Evolutionary conservation across 345 rosid genomes (phyloP).

Genomic region (Salix koriyanagi): DNA sequence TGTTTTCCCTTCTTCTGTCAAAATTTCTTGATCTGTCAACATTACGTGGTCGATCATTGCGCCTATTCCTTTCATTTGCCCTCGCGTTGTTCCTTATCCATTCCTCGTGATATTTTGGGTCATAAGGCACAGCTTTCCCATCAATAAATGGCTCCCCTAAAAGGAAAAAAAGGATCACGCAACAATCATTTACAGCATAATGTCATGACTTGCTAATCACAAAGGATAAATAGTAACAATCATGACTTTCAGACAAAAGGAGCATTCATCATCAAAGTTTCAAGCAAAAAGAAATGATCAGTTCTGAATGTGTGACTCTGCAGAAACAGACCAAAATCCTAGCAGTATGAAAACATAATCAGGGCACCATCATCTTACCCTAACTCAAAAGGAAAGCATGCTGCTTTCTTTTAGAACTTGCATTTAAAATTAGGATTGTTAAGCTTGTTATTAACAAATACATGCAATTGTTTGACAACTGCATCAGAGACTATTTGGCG

Average conservation of each 20-base stretch:
- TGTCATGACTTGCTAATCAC: not conserved
- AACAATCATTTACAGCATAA: not conserved
- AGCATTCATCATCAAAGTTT: not conserved
- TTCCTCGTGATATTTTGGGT: slow-evolving; percentile 93
- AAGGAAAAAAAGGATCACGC: not conserved
- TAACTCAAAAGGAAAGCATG: not conserved
- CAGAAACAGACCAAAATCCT: not conserved
- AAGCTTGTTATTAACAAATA: not conserved
- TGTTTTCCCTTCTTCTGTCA: slow-evolving; percentile 86
- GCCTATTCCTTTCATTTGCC: slow-evolving; percentile 85
- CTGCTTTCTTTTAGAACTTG: not conserved
- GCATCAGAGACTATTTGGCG: not conserved
- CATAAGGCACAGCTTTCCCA: slow-evolving; percentile 94
- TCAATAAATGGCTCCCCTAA: slow-evolving; percentile 92
- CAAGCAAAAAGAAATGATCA: not conserved
- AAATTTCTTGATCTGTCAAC: slow-evolving; percentile 77
- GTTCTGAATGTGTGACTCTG: not conserved
- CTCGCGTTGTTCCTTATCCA: slow-evolving; percentile 91
- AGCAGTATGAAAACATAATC: not conserved
- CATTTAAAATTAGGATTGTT: not conserved
- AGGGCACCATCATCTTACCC: not conserved
- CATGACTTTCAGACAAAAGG: not conserved
- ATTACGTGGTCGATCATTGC: slow-evolving; percentile 75
- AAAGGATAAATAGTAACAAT: not conserved
- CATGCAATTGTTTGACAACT: not conserved